Evolutionary conservation across 2,329 filamentous ascomycete species (phyloP), one percentile per base, ranked within the genome.

Genomic region (Aphanoascus verrucosus): DNA sequence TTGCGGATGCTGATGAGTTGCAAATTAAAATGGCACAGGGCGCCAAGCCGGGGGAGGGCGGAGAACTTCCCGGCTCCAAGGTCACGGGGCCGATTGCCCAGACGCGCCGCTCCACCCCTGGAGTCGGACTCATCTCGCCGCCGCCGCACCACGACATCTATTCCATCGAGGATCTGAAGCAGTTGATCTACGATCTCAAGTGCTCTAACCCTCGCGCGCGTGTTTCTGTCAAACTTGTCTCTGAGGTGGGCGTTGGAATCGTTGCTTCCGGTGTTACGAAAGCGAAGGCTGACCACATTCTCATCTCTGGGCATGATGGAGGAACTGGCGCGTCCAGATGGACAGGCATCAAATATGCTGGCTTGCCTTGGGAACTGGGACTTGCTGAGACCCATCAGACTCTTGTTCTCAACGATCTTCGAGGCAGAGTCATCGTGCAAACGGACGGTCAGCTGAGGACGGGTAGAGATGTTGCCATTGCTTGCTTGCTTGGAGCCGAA

Each of bases 11-110:
- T 15, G 91, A 97, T 65, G 90, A 97, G 73, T 77, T 97, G 44
- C 91, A 97, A 71, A 97, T 97, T 74, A 97, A 97, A 81, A 97
- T 97, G 91, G 91, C 91, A 8, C 91, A 97, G 73, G 91, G 91
- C 68, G 91, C 91, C 58, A 97, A 97, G 80, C 91, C 91, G 54
- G 91, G 91, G 72, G 91, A 97, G 72, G 91, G 91, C 76, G 91
- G 91, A 79, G 91, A 97, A 72, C 81, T 97, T 65, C 91, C 91
- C 48, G 91, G 91, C 40, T 89, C 96, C 78, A 97, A 97, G 75
- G 91, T 97, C 28, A 93, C 90, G 57, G 87, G 87, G 65, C 87
- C 88, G 5, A 97, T 97, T 70, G 91, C 88, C 55, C 86, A 88
- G 63, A 97, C 91, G 54, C 85, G 91, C 69, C 90, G 96, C 76